phyloP scores from a whole-genome alignment of 306 rosid genomes.

The Prunus mume region DNA sequence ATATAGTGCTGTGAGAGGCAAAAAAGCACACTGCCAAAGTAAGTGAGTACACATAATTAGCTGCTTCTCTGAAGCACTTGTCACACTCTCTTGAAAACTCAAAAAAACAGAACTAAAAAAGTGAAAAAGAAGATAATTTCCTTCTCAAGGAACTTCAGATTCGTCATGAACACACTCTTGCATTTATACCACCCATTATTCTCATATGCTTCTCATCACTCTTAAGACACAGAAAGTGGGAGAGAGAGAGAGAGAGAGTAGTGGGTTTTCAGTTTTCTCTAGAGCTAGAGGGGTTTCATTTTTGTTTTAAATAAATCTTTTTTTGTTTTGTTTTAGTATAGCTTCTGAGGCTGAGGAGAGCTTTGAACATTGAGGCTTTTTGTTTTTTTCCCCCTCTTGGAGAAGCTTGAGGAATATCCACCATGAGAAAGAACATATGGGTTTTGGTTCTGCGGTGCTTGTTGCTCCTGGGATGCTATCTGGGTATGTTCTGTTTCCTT shows the following conservation, averaged over 20 bases:
- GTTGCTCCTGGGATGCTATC: conserved; percentile 38
- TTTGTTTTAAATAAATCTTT: background rate
- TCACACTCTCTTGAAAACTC: conserved; percentile 25
- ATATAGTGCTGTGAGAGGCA: background rate
- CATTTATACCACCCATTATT: conserved; percentile 22
- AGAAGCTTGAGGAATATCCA: background rate
- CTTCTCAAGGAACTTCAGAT: conserved; percentile 64
- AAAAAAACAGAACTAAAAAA: conserved; percentile 12
- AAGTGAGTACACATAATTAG: conserved; percentile 20
- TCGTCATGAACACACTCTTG: conserved; percentile 31
- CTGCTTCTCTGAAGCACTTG: conserved; percentile 45
- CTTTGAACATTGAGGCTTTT: background rate
- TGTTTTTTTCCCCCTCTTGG: background rate
- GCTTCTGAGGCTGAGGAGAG: background rate
- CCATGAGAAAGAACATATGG: conserved; percentile 43
- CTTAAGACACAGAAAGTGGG: background rate
- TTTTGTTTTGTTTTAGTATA: too few relatives aligned
- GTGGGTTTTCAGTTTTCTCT: background rate
- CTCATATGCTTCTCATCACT: background rate
- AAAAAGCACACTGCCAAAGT: conserved; percentile 31
- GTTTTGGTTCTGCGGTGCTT: conserved; percentile 45
- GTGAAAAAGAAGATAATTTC: conserved; percentile 40
- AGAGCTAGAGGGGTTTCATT: background rate
- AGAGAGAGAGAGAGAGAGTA: background rate
- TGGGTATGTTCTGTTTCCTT: conserved; percentile 51